Evolutionary conservation across 2,329 filamentous ascomycete species (phyloP).

Genomic region (Fusarium sambucinum): DNA sequence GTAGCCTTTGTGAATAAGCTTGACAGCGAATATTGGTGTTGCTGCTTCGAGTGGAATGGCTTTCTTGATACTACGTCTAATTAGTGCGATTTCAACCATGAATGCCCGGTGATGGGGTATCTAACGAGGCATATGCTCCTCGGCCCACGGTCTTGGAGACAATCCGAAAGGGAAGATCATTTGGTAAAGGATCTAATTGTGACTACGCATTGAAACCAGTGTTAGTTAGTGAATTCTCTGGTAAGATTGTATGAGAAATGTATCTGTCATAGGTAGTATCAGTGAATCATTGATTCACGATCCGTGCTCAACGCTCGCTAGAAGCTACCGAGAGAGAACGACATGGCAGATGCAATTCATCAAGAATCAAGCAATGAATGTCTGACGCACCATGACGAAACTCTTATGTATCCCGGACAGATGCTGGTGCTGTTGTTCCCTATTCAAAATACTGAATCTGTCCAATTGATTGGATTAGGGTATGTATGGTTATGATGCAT

Average conservation of each 20-base stretch:
- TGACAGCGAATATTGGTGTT: slow-evolving; percentile 91
- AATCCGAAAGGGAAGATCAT: slow-evolving; percentile 89
- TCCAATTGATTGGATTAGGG: slow-evolving; percentile 33
- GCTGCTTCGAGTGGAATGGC: slow-evolving; percentile 78
- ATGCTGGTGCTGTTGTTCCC: slow-evolving; percentile 26
- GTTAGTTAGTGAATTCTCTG: background rate
- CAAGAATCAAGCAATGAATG: slow-evolving; percentile 3
- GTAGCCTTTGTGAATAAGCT: slow-evolving; percentile 98
- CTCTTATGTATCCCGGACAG: slow-evolving; percentile 13
- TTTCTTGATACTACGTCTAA: slow-evolving; percentile 82
- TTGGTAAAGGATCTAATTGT: slow-evolving; percentile 87
- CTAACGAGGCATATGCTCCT: slow-evolving; percentile 95
- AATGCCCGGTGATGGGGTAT: slow-evolving; percentile 29
- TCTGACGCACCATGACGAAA: slow-evolving; percentile 37
- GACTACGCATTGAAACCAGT: slow-evolving; percentile 71
- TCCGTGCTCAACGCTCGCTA: slow-evolving; percentile 6
- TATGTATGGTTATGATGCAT: slow-evolving; percentile 25
- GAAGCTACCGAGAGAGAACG: slow-evolving; percentile 9
- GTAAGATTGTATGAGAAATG: background rate
- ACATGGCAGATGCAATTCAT: background rate
- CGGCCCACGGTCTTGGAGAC: slow-evolving; percentile 96
- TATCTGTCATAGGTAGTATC: background rate
- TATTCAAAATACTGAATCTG: slow-evolving; percentile 12
- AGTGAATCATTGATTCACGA: slow-evolving; percentile 18
- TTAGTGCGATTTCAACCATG: slow-evolving; percentile 19